phyloP scores from a whole-genome alignment of 2,329 filamentous ascomycete species.

The Alternaria triticimaculans region DNA sequence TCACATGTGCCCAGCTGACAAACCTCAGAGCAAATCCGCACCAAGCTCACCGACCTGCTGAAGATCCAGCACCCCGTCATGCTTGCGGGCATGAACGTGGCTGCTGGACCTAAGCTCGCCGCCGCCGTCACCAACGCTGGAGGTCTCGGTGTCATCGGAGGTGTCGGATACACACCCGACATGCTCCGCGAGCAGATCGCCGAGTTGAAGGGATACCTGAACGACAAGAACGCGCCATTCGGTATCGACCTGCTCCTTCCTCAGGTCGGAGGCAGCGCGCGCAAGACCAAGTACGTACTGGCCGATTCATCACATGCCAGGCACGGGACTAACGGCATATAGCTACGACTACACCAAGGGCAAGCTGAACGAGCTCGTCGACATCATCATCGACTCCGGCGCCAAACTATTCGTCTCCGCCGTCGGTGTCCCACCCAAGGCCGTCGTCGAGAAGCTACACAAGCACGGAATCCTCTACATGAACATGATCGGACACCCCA shows the following conservation, averaged over 20 bases:
- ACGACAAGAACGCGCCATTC: constrained; percentile 92
- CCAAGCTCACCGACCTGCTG: constrained; percentile 91
- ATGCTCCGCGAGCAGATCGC: constrained; percentile 96
- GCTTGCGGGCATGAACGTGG: constrained; percentile 98
- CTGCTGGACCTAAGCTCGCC: constrained; percentile 92
- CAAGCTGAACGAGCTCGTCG: constrained; percentile 88
- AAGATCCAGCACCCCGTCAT: constrained; percentile 97
- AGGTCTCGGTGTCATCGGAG: constrained; percentile 94
- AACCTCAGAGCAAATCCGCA: constrained; percentile 80
- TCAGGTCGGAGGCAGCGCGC: constrained; percentile 90
- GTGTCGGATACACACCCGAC: constrained; percentile 93
- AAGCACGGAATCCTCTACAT: constrained; percentile 89
- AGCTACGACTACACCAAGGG: constrained; percentile 99
- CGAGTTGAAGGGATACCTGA: constrained; percentile 87
- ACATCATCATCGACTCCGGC: constrained; percentile 90
- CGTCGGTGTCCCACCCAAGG: constrained; percentile 89
- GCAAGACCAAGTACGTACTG: constrained; percentile 83
- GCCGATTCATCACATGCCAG: background rate
- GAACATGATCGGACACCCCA: constrained; percentile 99
- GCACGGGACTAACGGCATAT: constrained; percentile 14
- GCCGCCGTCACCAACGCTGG: constrained; percentile 97
- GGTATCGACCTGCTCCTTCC: constrained; percentile 93
- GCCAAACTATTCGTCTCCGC: constrained; percentile 95
- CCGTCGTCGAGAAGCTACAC: constrained; percentile 90
- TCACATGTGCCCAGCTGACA: constrained; percentile 35